Evolutionary conservation across 1,139 yeast species (phyloP).

Genomic region (Sugiyamaella paludigena): DNA sequence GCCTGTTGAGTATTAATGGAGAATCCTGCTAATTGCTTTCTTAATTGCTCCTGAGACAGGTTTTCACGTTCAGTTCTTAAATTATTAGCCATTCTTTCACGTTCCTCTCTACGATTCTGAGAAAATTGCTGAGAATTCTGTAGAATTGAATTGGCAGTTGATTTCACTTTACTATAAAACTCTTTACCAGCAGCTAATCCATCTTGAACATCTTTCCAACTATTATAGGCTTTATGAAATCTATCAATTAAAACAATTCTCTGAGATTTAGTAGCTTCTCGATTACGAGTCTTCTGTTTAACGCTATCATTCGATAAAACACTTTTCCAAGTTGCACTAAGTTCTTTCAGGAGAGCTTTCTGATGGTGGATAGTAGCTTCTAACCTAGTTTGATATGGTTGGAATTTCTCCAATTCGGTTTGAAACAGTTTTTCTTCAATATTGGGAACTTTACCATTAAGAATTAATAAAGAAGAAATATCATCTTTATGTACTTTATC

Average conservation of each 20-base stretch:
- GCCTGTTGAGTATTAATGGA: slow-evolving; percentile 21
- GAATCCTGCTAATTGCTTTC: slow-evolving; percentile 29
- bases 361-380: slow-evolving; percentile 69
- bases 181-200: slow-evolving; percentile 62
- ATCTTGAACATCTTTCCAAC: slow-evolving; percentile 56
- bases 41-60: slow-evolving; percentile 25
- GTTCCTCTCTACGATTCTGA: slow-evolving; percentile 39
- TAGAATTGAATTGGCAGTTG: slow-evolving; percentile 44
- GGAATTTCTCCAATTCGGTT: slow-evolving; percentile 74
- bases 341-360: slow-evolving; percentile 51
- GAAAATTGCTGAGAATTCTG: slow-evolving; percentile 41
- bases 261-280: slow-evolving; percentile 42
- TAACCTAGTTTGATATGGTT: slow-evolving; percentile 63
- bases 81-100: slow-evolving; percentile 26
- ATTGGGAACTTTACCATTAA: slow-evolving; percentile 59
- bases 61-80: slow-evolving; percentile 17
- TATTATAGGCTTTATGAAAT: slow-evolving; percentile 48
- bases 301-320: slow-evolving; percentile 48
- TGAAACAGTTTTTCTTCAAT: slow-evolving; percentile 63
- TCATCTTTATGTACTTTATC: slow-evolving; percentile 76
- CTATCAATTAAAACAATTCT: slow-evolving; percentile 44
- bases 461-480: slow-evolving; percentile 70
- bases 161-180: slow-evolving; percentile 59
- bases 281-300: slow-evolving; percentile 38
- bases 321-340: slow-evolving; percentile 57